Conservation (phyloP, 257 asterid genomes). For the Asclepias syriaca region DNA sequence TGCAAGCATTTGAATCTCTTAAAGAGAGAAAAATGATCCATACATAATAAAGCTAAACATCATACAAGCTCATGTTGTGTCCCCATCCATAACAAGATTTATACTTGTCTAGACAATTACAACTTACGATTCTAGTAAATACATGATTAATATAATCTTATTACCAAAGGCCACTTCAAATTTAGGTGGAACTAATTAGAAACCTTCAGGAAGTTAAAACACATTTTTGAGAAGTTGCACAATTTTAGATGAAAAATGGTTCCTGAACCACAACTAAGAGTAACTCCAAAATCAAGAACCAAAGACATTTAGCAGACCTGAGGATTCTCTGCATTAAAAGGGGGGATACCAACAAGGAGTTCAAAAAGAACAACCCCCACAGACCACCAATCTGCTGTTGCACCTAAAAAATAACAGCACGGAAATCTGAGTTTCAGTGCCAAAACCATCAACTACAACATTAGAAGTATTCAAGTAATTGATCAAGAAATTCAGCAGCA, state of each 20-base stretch:
- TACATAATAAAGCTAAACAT: neutral
- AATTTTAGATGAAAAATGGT: neutral
- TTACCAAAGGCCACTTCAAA: neutral
- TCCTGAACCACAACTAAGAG: neutral
- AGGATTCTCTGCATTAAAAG: constrained; percentile 86
- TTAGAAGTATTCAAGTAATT: neutral
- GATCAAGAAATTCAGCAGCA: constrained; percentile 13
- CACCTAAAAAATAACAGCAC: constrained; percentile 39
- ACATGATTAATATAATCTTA: neutral
- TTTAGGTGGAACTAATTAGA: neutral
- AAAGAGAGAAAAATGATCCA: neutral
- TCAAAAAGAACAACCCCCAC: constrained; percentile 87
- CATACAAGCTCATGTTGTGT: neutral
- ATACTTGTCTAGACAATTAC: neutral
- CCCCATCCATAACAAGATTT: neutral
- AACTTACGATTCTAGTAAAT: neutral
- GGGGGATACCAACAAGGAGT: constrained; percentile 84
- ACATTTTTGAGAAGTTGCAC: neutral
- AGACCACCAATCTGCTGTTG: constrained; percentile 99
- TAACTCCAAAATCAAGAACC: neutral
- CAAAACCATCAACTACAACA: neutral
- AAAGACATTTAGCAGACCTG: constrained; percentile 40
- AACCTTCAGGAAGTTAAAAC: neutral
- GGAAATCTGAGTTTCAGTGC: neutral
- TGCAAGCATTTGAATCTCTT: neutral